Evolutionary conservation across 345 rosid genomes (phyloP).

Genomic region (Linum lewisii): DNA sequence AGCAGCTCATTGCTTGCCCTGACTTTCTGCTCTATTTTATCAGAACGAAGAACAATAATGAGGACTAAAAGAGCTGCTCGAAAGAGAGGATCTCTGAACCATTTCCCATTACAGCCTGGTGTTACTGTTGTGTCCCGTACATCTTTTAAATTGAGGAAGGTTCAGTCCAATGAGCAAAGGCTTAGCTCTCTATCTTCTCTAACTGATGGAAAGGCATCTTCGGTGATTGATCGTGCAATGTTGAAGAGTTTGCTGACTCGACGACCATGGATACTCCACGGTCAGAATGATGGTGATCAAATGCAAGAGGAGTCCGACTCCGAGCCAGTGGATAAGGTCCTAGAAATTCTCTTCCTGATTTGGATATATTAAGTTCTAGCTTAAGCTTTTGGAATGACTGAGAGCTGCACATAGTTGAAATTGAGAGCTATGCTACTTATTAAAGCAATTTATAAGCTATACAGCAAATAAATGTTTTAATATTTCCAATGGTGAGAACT

Average conservation of each 20-base stretch:
- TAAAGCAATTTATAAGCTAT: too few relatives aligned
- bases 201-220: neutral
- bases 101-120: conserved; percentile 17
- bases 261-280: conserved; percentile 32
- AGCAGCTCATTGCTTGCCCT: neutral
- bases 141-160: conserved; percentile 33
- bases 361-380: neutral
- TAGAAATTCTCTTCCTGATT: neutral
- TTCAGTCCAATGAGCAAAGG: conserved; percentile 14
- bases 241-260: conserved; percentile 12
- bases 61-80: neutral
- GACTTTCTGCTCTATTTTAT: neutral
- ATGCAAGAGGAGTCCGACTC: conserved; percentile 13
- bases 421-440: too few relatives aligned
- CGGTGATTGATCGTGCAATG: conserved; percentile 6
- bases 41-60: neutral
- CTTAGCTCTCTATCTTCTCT: conserved; percentile 3
- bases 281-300: conserved; percentile 13
- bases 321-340: conserved; percentile 18
- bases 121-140: conserved; percentile 34
- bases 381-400: neutral
- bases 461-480: too few relatives aligned
- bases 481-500: too few relatives aligned
- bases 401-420: neutral
- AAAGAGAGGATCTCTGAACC: neutral